Evolutionary conservation across 1,284 basidiomycete species (phyloP).

Genomic region (Heterobasidion parviporum): DNA sequence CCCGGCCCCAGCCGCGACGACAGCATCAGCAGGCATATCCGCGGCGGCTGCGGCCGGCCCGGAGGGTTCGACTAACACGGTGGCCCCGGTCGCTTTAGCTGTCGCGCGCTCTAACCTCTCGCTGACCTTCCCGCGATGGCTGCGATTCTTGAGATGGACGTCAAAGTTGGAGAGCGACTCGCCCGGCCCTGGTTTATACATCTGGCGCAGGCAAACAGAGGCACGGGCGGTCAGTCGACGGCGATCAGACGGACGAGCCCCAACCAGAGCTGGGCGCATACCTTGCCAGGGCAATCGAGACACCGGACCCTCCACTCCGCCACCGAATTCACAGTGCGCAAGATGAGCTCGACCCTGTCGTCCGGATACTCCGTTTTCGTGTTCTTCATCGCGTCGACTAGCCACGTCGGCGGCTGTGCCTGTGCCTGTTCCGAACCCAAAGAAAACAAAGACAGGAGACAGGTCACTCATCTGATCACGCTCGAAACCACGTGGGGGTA

Average conservation of each 20-base stretch:
- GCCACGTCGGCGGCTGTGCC: constrained; percentile 1
- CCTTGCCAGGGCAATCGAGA: constrained; percentile 91
- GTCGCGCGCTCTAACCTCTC: not conserved
- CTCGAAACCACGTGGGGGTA: not conserved
- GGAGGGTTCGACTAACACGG: no score
- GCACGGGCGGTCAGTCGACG: not conserved
- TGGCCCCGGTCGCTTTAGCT: not conserved
- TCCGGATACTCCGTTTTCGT: constrained; percentile 54
- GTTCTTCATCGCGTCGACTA: not conserved
- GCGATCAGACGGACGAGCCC: constrained; percentile 1
- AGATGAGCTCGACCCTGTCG: constrained; percentile 77
- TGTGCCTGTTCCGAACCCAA: not conserved
- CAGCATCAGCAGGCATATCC: not conserved
- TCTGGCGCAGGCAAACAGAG: constrained; percentile 28
- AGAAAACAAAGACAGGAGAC: not conserved
- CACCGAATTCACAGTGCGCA: constrained; percentile 41
- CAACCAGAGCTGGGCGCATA: constrained; percentile 23
- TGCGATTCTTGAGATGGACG: constrained; percentile 79
- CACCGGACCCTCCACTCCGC: constrained; percentile 93
- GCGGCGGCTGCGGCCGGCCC: no score
- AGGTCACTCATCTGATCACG: not conserved
- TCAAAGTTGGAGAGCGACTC: constrained; percentile 89
- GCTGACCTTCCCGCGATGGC: constrained; percentile 55
- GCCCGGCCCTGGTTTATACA: constrained; percentile 85
- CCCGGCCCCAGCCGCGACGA: not conserved